Base-by-base conservation (phyloP, 202 grass and related monocot genomes). In the Carex sylvatica region DNA sequence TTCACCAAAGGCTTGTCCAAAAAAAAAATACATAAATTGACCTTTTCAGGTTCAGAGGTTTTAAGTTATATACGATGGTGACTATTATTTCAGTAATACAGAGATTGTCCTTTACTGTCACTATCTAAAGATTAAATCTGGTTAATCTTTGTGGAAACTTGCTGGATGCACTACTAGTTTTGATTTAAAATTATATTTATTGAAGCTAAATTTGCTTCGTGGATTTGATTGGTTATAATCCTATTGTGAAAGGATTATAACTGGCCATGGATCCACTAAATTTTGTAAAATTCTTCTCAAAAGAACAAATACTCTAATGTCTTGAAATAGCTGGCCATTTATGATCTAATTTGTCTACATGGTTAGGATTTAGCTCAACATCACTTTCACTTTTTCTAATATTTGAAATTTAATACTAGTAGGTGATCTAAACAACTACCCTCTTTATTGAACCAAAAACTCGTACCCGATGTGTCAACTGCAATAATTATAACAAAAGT, bases 341-440 rank as follows among this genome's bases (percentile, higher is more conserved):
- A 70, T 20, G 66, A 70, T 14, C 16, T 9, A 59, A 77, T 76
- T 58, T 53, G 26, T 55, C 71, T 33, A 75, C 71, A 33, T 40
- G 5, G 38, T 75, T 75, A n/a, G 49, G 47, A 55, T 75, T 54
- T 7, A 28, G 49, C 14, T 53, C 49, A 75, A 75, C 47, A 75
- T 75, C 23, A 16, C 8, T 74, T 35, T 76, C 44, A 10, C 7
- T 26, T 22, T 51, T 56, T 4, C 28, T 12, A 18, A 54, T 54
- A 35, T 59, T 56, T 77, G 52, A 18, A 77, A 58, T 77, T 55
- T 58, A 7, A 36, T 77, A 58, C 52, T 55, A 20, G 28, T 77
- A 58, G 74, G 74, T 55, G 9, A 77, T 77, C 74, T 77, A n/a
- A 77, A 56, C 28, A 77, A 58, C 52, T 35, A 77, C 53, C 74